These are phyloP conservation scores for Pochonia chlamydosporia DNA, from an alignment of 2,329 filamentous ascomycete species.

Conservation along the genomic window DNA sequence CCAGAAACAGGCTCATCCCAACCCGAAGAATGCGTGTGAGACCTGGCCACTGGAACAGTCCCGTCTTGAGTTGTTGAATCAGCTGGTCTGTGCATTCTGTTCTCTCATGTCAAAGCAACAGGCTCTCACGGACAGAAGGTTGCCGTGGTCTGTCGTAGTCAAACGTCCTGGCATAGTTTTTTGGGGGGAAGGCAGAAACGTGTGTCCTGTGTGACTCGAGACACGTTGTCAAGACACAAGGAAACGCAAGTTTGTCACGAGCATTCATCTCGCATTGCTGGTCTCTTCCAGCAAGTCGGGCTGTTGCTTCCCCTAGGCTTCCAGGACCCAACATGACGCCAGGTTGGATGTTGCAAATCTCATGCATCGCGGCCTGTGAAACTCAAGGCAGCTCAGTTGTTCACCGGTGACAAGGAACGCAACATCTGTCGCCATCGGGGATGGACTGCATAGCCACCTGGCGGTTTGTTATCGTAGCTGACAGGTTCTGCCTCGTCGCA, in stretches of 20 bases:
- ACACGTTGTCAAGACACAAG: background rate
- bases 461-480: background rate
- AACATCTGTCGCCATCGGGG: background rate
- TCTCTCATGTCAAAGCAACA: background rate
- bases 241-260: background rate
- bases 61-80: no score
- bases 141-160: no score
- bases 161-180: background rate
- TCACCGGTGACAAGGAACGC: background rate
- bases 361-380: background rate
- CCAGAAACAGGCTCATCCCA: background rate
- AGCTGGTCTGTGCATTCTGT: background rate
- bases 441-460: background rate
- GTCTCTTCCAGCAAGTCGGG: background rate
- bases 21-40: background rate
- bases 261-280: background rate
- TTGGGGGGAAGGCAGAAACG: background rate
- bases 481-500: background rate
- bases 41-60: background rate
- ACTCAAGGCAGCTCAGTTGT: background rate
- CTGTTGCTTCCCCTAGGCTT: background rate
- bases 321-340: background rate
- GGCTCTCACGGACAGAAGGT: no score
- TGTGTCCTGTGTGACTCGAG: background rate
- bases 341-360: background rate